Conservation (phyloP, 495 filamentous ascomycete genomes). For the Immersiella caudata region DNA sequence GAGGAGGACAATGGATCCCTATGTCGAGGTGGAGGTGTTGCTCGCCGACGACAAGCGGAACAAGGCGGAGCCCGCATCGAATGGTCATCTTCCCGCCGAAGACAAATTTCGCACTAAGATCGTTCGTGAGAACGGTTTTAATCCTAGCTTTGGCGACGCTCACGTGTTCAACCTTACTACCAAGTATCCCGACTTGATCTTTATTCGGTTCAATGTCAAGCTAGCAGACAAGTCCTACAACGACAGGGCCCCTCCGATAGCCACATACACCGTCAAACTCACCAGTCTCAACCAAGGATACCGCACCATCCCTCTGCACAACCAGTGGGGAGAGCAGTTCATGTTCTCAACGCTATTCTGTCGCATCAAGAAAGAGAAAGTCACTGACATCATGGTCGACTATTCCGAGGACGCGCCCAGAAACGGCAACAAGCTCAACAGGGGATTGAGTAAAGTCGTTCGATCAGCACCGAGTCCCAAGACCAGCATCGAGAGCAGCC, state of each 20-base stretch:
- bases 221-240: slow-evolving; percentile 70
- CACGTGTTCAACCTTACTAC: slow-evolving; percentile 80
- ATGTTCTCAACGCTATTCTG: slow-evolving; percentile 95
- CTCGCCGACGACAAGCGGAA: slow-evolving; percentile 84
- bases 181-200: slow-evolving; percentile 88
- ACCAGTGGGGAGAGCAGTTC: slow-evolving; percentile 85
- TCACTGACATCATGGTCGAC: slow-evolving; percentile 55
- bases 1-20: slow-evolving; percentile 82
- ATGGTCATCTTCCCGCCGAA: slow-evolving; percentile 62
- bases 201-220: slow-evolving; percentile 91
- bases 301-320: slow-evolving; percentile 91
- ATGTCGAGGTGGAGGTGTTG: slow-evolving; percentile 92
- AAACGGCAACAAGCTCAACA: slow-evolving; percentile 50
- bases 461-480: slow-evolving; percentile 50
- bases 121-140: slow-evolving; percentile 85
- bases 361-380: slow-evolving; percentile 68
- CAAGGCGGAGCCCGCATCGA: slow-evolving; percentile 43
- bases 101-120: slow-evolving; percentile 77
- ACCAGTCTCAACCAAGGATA: slow-evolving; percentile 90
- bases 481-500: slow-evolving; percentile 48
- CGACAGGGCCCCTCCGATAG: slow-evolving; percentile 67
- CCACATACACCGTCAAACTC: slow-evolving; percentile 90
- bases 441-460: slow-evolving; percentile 46
- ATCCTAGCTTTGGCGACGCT: slow-evolving; percentile 74
- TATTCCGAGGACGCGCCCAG: slow-evolving; percentile 43